phyloP scores from a whole-genome alignment of 768 basidiomycete genomes.

The Dentipellis fragilis region DNA sequence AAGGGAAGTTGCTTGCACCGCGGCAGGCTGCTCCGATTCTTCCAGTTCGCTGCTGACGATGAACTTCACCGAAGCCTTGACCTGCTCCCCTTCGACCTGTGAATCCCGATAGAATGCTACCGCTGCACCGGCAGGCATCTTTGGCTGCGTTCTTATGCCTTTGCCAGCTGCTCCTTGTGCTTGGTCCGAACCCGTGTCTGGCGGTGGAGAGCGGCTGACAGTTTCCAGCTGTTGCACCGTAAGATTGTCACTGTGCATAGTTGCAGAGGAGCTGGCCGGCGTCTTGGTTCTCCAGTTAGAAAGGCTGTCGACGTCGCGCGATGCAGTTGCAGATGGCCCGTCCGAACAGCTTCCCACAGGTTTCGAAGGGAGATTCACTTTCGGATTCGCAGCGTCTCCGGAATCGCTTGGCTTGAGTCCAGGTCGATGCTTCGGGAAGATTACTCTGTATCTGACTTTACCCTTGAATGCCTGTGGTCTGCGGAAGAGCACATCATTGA shows the following conservation, averaged over 20 bases:
- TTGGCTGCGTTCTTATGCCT: slow-evolving; percentile 49
- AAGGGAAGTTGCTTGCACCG: background rate
- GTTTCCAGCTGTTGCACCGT: slow-evolving; percentile 32
- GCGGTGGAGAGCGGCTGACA: slow-evolving; percentile 60
- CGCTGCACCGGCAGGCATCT: slow-evolving; percentile 60
- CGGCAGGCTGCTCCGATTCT: slow-evolving; percentile 5
- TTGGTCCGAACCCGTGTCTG: slow-evolving; percentile 34
- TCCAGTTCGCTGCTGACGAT: slow-evolving; percentile 76
- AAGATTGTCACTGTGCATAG: slow-evolving; percentile 10
- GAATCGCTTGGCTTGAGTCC: background rate
- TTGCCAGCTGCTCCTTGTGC: slow-evolving; percentile 15
- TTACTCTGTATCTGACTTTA: slow-evolving; percentile 24
- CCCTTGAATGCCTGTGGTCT: slow-evolving; percentile 27
- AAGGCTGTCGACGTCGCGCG: background rate
- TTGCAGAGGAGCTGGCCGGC: slow-evolving; percentile 12
- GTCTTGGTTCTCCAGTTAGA: slow-evolving; percentile 27
- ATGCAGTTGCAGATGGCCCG: background rate
- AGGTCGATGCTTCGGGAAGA: slow-evolving; percentile 11
- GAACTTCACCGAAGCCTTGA: slow-evolving; percentile 53
- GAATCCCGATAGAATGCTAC: slow-evolving; percentile 69
- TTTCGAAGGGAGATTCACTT: slow-evolving; percentile 31
- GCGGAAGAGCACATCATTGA: slow-evolving; percentile 59
- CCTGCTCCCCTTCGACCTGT: slow-evolving; percentile 38
- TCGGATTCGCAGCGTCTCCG: slow-evolving; percentile 13
- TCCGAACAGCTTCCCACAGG: slow-evolving; percentile 2